Base-by-base conservation (phyloP, 805 yeast species). In the Hanseniaspora clermontiae region DNA sequence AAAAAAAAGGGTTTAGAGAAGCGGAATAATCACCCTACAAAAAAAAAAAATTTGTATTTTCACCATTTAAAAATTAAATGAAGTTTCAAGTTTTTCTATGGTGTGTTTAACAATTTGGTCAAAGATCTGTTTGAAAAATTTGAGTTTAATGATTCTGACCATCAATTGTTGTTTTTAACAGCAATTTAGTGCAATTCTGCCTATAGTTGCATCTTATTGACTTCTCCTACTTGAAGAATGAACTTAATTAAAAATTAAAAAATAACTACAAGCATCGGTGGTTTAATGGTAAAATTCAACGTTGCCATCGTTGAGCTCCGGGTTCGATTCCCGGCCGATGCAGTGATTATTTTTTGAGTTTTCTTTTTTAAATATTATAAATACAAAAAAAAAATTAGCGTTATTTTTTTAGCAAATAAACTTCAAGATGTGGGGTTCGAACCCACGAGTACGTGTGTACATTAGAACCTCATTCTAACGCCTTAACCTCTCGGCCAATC, bases 401-500 rank as follows among this genome's bases (percentile, higher is more conserved):
- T 37, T n/a, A 37, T 14, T 8, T 8, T n/a, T n/a, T 15, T 7
- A 15, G 19, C 5, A 38, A 7, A 38, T 24, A 38, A 19, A 27
- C 34, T 51, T 51, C 55, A 51, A 51, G 55, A 51, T 51, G 55
- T 51, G 55, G 55, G 55, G 55, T 43, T 51, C 55, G 55, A 51
- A 51, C 55, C 55, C 55, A 51, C 55, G 55, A 45, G 55, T 51
- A 51, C 55, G 55, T 43, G 40, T 29, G 55, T 51, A 51, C 55
- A 51, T 51, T 51, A 51, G 55, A 51, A 51, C 55, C 55, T 51
- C 55, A 51, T 51, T 51, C 55, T 51, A 51, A 51, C 55, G 55
- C 55, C 55, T 51, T 51, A 51, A 51, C 55, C 55, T 51, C 55
- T 51, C 55, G 55, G 55, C 55, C 55, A 51, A 51, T 51, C 55